These are phyloP conservation scores for Byssothecium circinans DNA, from an alignment of 2,329 filamentous ascomycete genomes.

Conservation along the genomic window DNA sequence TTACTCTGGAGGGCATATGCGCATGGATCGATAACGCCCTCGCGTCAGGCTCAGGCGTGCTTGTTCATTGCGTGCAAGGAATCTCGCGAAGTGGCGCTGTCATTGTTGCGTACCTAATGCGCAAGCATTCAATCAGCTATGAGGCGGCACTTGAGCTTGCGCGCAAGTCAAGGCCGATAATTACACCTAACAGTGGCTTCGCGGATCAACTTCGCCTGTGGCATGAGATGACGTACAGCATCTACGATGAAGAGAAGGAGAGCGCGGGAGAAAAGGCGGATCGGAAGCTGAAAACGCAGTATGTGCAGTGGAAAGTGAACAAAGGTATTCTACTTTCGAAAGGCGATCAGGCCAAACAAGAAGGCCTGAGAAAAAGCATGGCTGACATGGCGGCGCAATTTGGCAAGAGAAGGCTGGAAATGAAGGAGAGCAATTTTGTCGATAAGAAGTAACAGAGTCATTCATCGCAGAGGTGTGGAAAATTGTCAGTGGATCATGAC, in stretches of 20 bases:
- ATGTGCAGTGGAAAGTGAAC: constrained; percentile 4
- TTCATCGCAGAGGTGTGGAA: no score
- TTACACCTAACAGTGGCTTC: constrained; percentile 17
- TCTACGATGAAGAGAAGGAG: not conserved
- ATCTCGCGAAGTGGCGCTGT: constrained; percentile 9
- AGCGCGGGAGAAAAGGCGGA: not conserved
- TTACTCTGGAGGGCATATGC: constrained; percentile 7
- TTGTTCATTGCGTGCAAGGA: constrained; percentile 19
- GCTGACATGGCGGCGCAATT: constrained; percentile 3
- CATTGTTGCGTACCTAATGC: constrained; percentile 19
- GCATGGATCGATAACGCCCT: constrained; percentile 12
- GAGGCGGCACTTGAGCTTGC: constrained; percentile 10
- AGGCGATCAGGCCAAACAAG: constrained; percentile 1
- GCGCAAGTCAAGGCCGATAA: not conserved
- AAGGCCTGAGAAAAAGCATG: constrained; percentile 2
- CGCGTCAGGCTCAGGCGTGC: constrained; percentile 2
- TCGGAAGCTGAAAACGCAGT: not conserved
- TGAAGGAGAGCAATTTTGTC: not conserved
- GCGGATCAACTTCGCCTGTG: constrained; percentile 16
- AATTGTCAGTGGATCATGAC: no score
- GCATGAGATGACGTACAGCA: constrained; percentile 7
- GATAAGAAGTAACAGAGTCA: no score
- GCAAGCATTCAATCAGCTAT: constrained; percentile 6
- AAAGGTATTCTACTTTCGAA: constrained; percentile 4
- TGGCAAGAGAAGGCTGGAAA: not conserved